Base-by-base conservation (phyloP, 164 flowering plant species). In the Cinnamomum micranthum region DNA sequence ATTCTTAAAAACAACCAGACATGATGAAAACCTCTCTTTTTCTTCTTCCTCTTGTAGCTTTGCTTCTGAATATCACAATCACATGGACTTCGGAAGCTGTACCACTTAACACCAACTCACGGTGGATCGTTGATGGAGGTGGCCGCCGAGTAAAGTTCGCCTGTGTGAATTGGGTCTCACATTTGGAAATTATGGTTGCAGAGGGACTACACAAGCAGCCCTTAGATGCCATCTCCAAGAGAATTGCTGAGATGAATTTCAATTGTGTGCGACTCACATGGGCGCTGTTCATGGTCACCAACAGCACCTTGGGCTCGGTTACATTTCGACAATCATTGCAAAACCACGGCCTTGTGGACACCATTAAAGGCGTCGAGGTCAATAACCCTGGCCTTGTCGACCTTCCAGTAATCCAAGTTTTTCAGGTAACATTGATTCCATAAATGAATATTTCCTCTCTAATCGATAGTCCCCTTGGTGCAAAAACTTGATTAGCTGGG, bases 161-260 rank as follows among this genome's bases (percentile, higher is more conserved):
- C 0, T 95, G 99, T 72, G 90, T 87, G 22, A 95, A 88, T 63
- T 93, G 97, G 99, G 86, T 77, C 47, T 76, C 97, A 1, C 97
- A 93, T 70, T 85, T 95, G 17, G 92, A 93, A 23, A 65, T 82
- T 0, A 80, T 86, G 86, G 86, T 95, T 58, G 96, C 99, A 0
- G 99, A 95, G 79, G 99, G 99, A 41, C 93, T 95, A 4, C 86
- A 83, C 88, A 90, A 91, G 82, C 92, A 87, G 80, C 91, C 99
- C 11, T 52, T 91, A 58, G 93, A 87, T 58, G 77, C 10, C 0
- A 87, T 95, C 35, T 85, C 97, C 4, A 76, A 84, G 73, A 63
- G 52, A 62, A 90, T 95, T 4, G 52, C 23, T 11, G 35, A 80
- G 11, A 80, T 86, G 92, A 97, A 97, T 3, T 95, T 90, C 80